Conservation (phyloP, 805 yeast genomes). For the Barnettozyma populi region DNA sequence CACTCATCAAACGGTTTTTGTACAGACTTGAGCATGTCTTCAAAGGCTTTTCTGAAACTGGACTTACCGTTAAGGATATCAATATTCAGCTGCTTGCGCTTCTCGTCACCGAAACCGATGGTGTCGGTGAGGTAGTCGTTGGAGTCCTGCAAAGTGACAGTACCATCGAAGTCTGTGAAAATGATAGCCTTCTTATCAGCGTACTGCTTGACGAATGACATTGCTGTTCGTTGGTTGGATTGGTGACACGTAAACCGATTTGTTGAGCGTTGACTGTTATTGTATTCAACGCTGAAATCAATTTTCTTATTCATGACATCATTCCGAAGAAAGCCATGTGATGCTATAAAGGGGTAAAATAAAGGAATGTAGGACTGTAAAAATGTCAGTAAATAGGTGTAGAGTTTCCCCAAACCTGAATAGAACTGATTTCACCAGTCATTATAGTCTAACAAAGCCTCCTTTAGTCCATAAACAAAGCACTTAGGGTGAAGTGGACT, state of each 20-base stretch:
- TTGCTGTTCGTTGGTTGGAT: not conserved
- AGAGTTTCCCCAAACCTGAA: too few species aligned
- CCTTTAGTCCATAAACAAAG: too few species aligned
- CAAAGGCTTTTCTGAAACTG: conserved; percentile 78
- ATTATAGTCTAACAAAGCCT: too few species aligned
- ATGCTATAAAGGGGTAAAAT: too few species aligned
- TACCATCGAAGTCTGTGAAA: conserved; percentile 98
- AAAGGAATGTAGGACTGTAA: too few species aligned
- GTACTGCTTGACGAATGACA: conserved; percentile 23
- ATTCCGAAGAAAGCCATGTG: not conserved
- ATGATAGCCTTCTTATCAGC: conserved; percentile 59
- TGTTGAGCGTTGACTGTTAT: not conserved
- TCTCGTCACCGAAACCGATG: conserved; percentile 75
- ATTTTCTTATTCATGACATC: not conserved
- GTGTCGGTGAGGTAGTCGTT: conserved; percentile 88
- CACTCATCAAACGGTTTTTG: conserved; percentile 76
- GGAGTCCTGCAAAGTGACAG: conserved; percentile 92
- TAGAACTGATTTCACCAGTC: too few species aligned
- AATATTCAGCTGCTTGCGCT: conserved; percentile 63
- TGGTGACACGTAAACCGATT: not conserved
- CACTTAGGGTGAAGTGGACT: too few species aligned
- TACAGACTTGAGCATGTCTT: conserved; percentile 77
- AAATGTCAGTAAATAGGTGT: too few species aligned
- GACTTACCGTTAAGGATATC: conserved; percentile 63
- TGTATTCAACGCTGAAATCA: not conserved